Percentiles rank a stretch among this genome's conserved stretches.
phyloP scores from a whole-genome alignment of 2,329 filamentous ascomycete genomes.

The Ceratocystis variospora region DNA sequence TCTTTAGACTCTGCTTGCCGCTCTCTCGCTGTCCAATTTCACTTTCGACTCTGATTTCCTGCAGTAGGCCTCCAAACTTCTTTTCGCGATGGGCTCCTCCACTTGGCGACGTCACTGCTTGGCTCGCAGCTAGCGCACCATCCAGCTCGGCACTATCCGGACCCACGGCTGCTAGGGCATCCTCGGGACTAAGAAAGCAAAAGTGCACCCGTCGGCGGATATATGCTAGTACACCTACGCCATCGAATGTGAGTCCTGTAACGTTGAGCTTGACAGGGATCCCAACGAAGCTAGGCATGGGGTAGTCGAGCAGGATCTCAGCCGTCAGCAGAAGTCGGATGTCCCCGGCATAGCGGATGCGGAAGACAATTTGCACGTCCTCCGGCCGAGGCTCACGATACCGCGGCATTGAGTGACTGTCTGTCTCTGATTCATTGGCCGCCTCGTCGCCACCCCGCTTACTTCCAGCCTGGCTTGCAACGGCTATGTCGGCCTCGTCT shows the following conservation, averaged over 20 bases:
- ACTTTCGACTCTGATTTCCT: slow-evolving; percentile 91
- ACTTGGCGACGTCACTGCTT: neutral
- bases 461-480: slow-evolving; percentile 20
- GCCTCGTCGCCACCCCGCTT: slow-evolving; percentile 21
- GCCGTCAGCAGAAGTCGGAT: slow-evolving; percentile 80
- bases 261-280: slow-evolving; percentile 91
- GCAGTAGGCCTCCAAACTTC: slow-evolving; percentile 59
- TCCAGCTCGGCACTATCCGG: slow-evolving; percentile 29
- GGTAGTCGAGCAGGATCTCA: slow-evolving; percentile 92
- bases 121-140: slow-evolving; percentile 21
- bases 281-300: slow-evolving; percentile 94
- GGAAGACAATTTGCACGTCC: slow-evolving; percentile 84
- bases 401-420: slow-evolving; percentile 26
- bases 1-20: slow-evolving; percentile 90
- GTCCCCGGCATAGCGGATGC: slow-evolving; percentile 79
- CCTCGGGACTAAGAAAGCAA: slow-evolving; percentile 85
- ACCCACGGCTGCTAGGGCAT: slow-evolving; percentile 61
- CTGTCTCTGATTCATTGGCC: slow-evolving; percentile 20
- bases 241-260: slow-evolving; percentile 88
- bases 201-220: slow-evolving; percentile 84
- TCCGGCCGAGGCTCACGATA: slow-evolving; percentile 64
- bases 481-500: slow-evolving; percentile 25
- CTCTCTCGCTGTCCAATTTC: slow-evolving; percentile 89
- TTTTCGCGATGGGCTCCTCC: slow-evolving; percentile 17
- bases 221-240: slow-evolving; percentile 80